Percentiles rank a stretch among this genome's conserved stretches.
These are phyloP conservation scores for Gleditsia sinensis DNA, from an alignment of 306 rosid species.

Conservation along the genomic window DNA sequence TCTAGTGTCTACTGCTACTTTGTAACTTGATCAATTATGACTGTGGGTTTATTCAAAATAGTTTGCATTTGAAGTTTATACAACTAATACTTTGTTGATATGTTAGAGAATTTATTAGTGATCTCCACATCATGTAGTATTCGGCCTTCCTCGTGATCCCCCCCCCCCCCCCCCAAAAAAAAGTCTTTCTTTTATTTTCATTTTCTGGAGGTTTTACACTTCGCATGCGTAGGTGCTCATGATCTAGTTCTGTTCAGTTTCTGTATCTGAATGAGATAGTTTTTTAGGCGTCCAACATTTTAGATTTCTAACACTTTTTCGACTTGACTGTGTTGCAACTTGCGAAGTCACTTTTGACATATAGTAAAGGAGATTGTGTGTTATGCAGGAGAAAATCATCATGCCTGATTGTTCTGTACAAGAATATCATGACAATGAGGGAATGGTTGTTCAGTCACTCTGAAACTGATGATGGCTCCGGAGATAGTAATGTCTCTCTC, in stretches of 20 bases:
- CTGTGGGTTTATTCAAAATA: too few species aligned
- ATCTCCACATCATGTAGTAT: too few species aligned
- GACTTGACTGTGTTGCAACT: slow-evolving; percentile 26
- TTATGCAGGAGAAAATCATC: slow-evolving; percentile 24
- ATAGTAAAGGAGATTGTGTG: background rate
- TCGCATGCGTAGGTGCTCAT: too few species aligned
- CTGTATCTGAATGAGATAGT: slow-evolving; percentile 13
- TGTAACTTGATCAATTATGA: too few species aligned
- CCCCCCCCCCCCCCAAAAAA: too few species aligned
- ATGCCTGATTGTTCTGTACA: slow-evolving; percentile 54
- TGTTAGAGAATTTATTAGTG: too few species aligned
- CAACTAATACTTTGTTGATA: too few species aligned
- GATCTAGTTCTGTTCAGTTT: slow-evolving; percentile 30
- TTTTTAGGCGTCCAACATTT: background rate
- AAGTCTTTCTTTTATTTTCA: too few species aligned
- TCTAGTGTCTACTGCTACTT: too few species aligned
- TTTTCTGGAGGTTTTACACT: background rate
- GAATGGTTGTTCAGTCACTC: slow-evolving; percentile 39
- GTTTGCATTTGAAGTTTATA: too few species aligned
- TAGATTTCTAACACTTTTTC: slow-evolving; percentile 12
- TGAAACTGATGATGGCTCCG: slow-evolving; percentile 40
- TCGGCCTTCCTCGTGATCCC: too few species aligned
- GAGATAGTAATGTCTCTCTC: slow-evolving; percentile 35
- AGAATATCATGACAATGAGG: slow-evolving; percentile 39
- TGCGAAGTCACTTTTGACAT: slow-evolving; percentile 33